A percentile compares a stretch with the other conserved stretches of the same genome.
Evolutionary conservation across 345 rosid genomes (phyloP).

Genomic region (Xanthoceras sorbifolium): DNA sequence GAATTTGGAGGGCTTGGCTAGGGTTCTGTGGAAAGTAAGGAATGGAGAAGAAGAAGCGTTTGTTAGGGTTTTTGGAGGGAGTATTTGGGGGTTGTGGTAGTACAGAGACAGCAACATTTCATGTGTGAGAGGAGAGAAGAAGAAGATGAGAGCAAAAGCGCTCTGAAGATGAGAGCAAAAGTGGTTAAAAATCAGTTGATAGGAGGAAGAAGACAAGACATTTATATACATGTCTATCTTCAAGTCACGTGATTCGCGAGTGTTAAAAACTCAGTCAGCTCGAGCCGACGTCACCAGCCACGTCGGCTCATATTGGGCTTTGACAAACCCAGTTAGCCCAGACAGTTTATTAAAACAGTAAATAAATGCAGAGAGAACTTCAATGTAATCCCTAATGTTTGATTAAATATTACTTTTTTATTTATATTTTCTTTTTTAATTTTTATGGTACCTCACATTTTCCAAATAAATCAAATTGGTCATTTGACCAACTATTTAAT

Average conservation of each 20-base stretch:
- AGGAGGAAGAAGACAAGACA: background rate
- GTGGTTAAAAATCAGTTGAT: background rate
- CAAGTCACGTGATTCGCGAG: conserved; percentile 12
- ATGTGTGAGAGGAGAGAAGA: conserved; percentile 10
- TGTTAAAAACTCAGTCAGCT: background rate
- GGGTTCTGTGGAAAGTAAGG: conserved; percentile 25
- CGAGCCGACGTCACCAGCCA: too few relatives aligned
- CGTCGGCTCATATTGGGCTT: background rate
- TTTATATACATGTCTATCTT: background rate
- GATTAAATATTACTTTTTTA: too few relatives aligned
- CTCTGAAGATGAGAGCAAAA: background rate
- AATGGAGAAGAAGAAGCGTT: conserved; percentile 23
- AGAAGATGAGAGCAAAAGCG: background rate
- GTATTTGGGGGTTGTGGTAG: conserved; percentile 26
- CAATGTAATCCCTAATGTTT: too few relatives aligned
- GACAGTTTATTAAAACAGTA: background rate
- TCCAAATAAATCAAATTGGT: too few relatives aligned
- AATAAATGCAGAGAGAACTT: too few relatives aligned
- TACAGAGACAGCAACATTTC: conserved; percentile 49
- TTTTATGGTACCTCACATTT: too few relatives aligned
- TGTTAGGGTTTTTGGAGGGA: conserved; percentile 34
- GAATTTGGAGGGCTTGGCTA: conserved; percentile 31
- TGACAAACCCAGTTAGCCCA: background rate
- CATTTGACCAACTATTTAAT: too few relatives aligned
- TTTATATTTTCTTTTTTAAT: too few relatives aligned